Base-by-base conservation (phyloP, 352 stramenopile species). In the Phytophthora multivora region DNA sequence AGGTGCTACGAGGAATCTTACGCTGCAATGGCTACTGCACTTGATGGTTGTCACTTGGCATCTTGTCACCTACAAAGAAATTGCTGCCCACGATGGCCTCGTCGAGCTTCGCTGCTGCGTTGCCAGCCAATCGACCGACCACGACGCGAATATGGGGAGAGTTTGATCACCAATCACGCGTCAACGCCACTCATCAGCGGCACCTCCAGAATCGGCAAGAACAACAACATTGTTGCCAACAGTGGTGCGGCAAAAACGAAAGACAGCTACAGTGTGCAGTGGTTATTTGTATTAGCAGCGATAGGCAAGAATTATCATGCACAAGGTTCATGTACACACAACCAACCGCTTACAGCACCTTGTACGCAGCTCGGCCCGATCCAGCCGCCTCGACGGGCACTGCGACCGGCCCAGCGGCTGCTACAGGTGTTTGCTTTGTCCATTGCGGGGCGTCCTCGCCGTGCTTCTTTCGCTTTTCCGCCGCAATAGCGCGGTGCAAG, bases 401-500 rank as follows among this genome's bases (percentile, higher is more conserved):
- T 7, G 51, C 61, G 10, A 61, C 18, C 31, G 61, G 65, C 25
- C n/a, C n/a, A n/a, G 23, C 41, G 21, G 31, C 57, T 2, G 15
- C 15, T 21, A 63, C 49, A 2, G 51, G 31, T 1, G 18, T 18
- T 12, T 48, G 28, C 15, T 46, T 55, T 18, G 28, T 30, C 52
- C 52, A 47, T n/a, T 57, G 51, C 0, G 19, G 16, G 26, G 39
- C 43, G 21, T 61, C 56, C 3, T 23, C 42, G 19, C 53, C 52
- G 16, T 72, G 57, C 16, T 74, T 77, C 45, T 79, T 81, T 13
- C 63, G 56, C 60, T 80, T 81, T 41, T 84, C 76, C n/a, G 72
- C 71, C 0, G 67, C 55, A 16, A 90, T 82, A 1, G 77, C 80
- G 19, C 71, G 75, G 28, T 86, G 77, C 36, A 95, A 53, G 12